A percentile compares a stretch with the other conserved stretches of the same genome.
Evolutionary conservation across 73 alveolate genomes (phyloP).

Genomic region (Uronychia binucleata): DNA sequence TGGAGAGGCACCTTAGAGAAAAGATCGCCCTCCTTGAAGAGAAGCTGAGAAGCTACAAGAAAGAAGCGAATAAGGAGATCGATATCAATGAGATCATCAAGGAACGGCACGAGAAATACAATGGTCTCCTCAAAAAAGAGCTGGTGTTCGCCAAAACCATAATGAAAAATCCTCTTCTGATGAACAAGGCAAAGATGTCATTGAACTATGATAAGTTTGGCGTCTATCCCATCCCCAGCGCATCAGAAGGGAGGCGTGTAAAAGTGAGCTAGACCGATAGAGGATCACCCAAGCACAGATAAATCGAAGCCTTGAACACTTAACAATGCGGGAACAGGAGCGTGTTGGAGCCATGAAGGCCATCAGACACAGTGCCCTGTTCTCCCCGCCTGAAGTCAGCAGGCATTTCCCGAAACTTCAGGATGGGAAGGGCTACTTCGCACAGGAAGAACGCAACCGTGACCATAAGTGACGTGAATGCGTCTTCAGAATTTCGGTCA

Average conservation of each 20-base stretch:
- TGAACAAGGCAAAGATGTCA: background rate
- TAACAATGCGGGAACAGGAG: too few relatives aligned
- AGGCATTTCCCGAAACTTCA: background rate
- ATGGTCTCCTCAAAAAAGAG: background rate
- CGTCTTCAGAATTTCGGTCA: too few relatives aligned
- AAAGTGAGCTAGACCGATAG: too few relatives aligned
- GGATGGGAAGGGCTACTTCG: background rate
- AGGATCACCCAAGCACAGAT: too few relatives aligned
- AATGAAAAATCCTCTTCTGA: background rate
- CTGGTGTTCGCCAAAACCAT: background rate
- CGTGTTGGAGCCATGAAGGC: too few relatives aligned
- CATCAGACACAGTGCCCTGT: too few relatives aligned
- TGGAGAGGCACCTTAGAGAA: too few relatives aligned
- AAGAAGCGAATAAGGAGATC: background rate
- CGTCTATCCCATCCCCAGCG: background rate
- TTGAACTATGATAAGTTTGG: background rate
- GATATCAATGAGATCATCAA: background rate
- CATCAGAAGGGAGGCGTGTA: too few relatives aligned
- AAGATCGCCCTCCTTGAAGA: too few relatives aligned
- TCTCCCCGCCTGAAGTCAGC: too few relatives aligned
- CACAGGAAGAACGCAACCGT: background rate
- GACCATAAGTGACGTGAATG: too few relatives aligned
- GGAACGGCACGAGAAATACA: background rate
- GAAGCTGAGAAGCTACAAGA: background rate
- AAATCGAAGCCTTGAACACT: too few relatives aligned